Evolutionary conservation across 441 rosid genomes (phyloP).

Genomic region (Euphorbia celastroides): DNA sequence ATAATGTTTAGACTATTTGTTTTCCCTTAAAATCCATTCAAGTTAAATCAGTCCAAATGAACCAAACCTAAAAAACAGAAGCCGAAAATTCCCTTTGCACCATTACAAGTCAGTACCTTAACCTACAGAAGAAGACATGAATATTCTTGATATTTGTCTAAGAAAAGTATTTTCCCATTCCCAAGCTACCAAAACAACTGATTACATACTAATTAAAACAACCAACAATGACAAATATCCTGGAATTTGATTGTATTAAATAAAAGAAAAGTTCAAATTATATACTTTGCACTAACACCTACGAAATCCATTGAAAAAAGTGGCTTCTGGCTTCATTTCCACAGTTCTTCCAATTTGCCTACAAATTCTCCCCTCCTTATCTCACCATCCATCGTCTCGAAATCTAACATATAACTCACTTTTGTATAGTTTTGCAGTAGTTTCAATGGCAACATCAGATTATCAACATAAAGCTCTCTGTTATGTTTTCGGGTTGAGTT

Average conservation of each 20-base stretch:
- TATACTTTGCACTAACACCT: constrained; percentile 63
- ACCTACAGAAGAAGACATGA: constrained; percentile 36
- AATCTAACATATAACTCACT: not conserved
- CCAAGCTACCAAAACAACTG: constrained; percentile 16
- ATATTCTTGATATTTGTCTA: constrained; percentile 39
- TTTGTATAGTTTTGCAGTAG: not conserved
- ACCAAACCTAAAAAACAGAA: no score
- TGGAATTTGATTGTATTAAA: no score
- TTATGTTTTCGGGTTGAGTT: constrained; percentile 33
- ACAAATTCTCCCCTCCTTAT: constrained; percentile 44
- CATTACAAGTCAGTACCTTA: not conserved
- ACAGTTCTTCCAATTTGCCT: constrained; percentile 41
- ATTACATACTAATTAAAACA: constrained; percentile 4
- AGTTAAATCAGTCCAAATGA: no score
- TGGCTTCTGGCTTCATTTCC: constrained; percentile 49
- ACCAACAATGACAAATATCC: constrained; percentile 11
- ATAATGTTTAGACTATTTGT: no score
- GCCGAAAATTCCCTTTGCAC: not conserved
- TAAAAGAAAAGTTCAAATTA: constrained; percentile 22
- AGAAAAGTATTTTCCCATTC: constrained; percentile 41
- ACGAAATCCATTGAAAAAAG: constrained; percentile 53
- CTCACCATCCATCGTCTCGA: constrained; percentile 24
- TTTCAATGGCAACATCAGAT: constrained; percentile 25
- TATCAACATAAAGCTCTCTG: constrained; percentile 20
- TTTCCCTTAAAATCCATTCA: no score